Conservation (phyloP, 805 yeast species). For the Yarrowia sp. region DNA sequence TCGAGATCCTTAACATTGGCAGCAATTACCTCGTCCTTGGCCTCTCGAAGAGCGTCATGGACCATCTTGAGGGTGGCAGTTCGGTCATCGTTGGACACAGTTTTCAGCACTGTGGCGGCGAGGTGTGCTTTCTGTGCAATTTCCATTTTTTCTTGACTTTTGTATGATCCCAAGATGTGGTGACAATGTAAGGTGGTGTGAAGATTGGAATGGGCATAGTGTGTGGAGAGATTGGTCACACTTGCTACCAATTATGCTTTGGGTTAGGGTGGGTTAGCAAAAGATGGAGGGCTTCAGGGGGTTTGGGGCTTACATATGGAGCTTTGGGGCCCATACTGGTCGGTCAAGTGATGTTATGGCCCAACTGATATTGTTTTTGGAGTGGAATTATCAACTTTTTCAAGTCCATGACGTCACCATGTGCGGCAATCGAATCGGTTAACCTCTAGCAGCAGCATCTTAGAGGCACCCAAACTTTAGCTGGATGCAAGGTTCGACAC, state of each 20-base stretch:
- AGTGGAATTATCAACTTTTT: neutral
- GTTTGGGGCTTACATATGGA: neutral
- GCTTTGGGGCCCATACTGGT: neutral
- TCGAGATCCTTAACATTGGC: conserved; percentile 78
- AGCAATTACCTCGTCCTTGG: conserved; percentile 58
- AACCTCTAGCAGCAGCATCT: conserved; percentile 7
- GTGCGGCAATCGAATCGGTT: conserved; percentile 4
- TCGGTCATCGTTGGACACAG: conserved; percentile 68
- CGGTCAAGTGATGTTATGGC: neutral
- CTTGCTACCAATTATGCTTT: conserved; percentile 18
- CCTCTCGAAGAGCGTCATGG: conserved; percentile 59
- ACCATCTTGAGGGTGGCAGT: conserved; percentile 68
- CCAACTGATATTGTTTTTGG: neutral
- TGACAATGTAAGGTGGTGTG: neutral
- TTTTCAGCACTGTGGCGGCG: conserved; percentile 82
- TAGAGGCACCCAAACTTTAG: neutral
- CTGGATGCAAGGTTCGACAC: neutral
- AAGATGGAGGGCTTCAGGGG: neutral
- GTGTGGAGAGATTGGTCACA: conserved; percentile 20
- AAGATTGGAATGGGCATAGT: neutral
- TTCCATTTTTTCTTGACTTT: conserved; percentile 28
- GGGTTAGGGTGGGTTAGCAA: conserved; percentile 6
- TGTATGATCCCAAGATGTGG: neutral
- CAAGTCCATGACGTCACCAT: neutral
- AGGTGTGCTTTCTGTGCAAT: conserved; percentile 76